These are phyloP conservation scores for Blastocystis sp. DNA, from an alignment of 352 stramenopile genomes.

Conservation along the genomic window DNA sequence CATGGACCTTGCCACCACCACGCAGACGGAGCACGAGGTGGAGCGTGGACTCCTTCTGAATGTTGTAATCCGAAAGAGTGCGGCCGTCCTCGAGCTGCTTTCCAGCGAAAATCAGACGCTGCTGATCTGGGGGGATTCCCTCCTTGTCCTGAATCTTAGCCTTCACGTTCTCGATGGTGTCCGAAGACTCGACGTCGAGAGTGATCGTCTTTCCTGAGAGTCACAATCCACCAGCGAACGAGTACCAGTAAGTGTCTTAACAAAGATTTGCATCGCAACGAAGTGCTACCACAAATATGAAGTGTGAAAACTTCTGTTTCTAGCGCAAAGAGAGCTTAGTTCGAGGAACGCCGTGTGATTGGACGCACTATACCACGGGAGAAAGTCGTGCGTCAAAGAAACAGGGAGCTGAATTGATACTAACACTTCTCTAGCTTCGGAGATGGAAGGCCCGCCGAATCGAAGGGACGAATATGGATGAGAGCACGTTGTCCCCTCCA, in stretches of 20 bases:
- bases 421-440: not conserved
- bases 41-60: slow-evolving; percentile 92
- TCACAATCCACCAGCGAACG: not conserved
- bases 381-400: not conserved
- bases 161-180: slow-evolving; percentile 99
- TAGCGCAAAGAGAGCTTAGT: not conserved
- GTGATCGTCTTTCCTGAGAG: slow-evolving; percentile 95
- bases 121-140: slow-evolving; percentile 98
- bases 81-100: slow-evolving; percentile 97
- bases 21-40: slow-evolving; percentile 94
- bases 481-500: too few species aligned
- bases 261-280: slow-evolving; percentile 89
- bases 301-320: not conserved
- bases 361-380: not conserved
- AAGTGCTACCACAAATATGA: slow-evolving; percentile 21
- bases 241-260: slow-evolving; percentile 87
- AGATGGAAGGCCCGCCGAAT: not conserved
- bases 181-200: slow-evolving; percentile 96
- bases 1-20: slow-evolving; percentile 93
- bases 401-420: not conserved
- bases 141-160: slow-evolving; percentile 99
- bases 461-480: not conserved
- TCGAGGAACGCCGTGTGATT: not conserved
- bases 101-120: slow-evolving; percentile 99
- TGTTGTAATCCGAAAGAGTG: slow-evolving; percentile 91